Evolutionary conservation across 768 basidiomycete genomes (phyloP).

Genomic region (Tephrocybe sp.): DNA sequence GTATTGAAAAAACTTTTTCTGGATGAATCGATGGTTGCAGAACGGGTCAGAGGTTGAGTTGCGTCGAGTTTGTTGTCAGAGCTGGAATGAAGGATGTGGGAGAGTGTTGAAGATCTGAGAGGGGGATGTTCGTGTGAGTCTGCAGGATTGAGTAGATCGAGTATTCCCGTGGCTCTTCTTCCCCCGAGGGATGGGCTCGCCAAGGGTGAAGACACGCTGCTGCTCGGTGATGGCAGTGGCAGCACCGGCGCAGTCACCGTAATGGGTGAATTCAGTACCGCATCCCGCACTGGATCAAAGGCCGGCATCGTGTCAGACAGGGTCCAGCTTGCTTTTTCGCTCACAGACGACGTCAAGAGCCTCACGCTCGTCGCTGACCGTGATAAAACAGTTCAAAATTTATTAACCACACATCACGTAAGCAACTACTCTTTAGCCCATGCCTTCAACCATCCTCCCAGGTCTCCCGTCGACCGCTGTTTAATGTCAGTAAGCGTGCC

Average conservation of each 20-base stretch:
- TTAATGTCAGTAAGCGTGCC: background rate
- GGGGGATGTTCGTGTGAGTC: slow-evolving; percentile 32
- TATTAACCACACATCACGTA: slow-evolving; percentile 18
- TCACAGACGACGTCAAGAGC: slow-evolving; percentile 10
- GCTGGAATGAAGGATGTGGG: slow-evolving; percentile 38
- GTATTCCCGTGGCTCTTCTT: slow-evolving; percentile 73
- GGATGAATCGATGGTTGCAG: slow-evolving; percentile 14
- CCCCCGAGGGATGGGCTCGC: slow-evolving; percentile 47
- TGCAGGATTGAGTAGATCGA: slow-evolving; percentile 70
- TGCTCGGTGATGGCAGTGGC: slow-evolving; percentile 21
- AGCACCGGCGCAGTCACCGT: slow-evolving; percentile 35
- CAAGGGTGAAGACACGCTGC: slow-evolving; percentile 31
- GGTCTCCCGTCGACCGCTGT: slow-evolving; percentile 58
- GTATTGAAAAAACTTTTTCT: slow-evolving; percentile 19
- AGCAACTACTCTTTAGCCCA: slow-evolving; percentile 21
- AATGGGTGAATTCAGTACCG: slow-evolving; percentile 75
- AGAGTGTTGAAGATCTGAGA: slow-evolving; percentile 38
- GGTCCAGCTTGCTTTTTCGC: slow-evolving; percentile 14
- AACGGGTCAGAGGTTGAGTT: slow-evolving; percentile 27
- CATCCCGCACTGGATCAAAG: slow-evolving; percentile 87
- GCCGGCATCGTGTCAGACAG: slow-evolving; percentile 50
- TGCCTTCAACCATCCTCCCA: slow-evolving; percentile 49
- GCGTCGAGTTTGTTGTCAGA: slow-evolving; percentile 30
- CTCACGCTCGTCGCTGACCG: slow-evolving; percentile 20
- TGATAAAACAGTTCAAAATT: slow-evolving; percentile 21